phyloP scores from a whole-genome alignment of 2,329 filamentous ascomycete species.

The Xylaria digitata region DNA sequence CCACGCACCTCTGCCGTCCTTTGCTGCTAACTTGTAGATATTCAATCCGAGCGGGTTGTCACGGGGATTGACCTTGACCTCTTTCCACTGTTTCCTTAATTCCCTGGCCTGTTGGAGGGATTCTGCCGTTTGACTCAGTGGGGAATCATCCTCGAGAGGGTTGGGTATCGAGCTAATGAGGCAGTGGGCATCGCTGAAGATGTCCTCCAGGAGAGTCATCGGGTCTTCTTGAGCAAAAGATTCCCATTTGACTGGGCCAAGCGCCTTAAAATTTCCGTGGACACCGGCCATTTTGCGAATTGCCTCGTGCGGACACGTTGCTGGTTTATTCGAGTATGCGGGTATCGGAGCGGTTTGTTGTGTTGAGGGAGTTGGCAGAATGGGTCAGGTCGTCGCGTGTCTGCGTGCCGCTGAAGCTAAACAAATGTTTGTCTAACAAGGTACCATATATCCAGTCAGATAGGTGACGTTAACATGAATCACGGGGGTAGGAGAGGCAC shows the following conservation, averaged over 20 bases:
- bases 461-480: no score
- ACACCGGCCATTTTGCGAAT: slow-evolving; percentile 38
- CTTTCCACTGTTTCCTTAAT: slow-evolving; percentile 89
- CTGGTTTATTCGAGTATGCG: not conserved
- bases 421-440: no score
- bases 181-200: slow-evolving; percentile 75
- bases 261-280: slow-evolving; percentile 64
- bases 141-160: slow-evolving; percentile 54
- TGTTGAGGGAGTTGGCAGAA: not conserved
- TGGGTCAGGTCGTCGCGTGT: not conserved
- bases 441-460: no score
- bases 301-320: not conserved
- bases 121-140: slow-evolving; percentile 59
- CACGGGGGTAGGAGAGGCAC: no score
- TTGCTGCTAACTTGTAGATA: slow-evolving; percentile 82
- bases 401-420: no score
- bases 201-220: slow-evolving; percentile 64
- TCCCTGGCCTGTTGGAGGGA: slow-evolving; percentile 64
- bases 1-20: slow-evolving; percentile 88
- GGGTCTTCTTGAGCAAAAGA: slow-evolving; percentile 58
- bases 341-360: not conserved
- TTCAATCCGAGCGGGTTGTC: slow-evolving; percentile 81
- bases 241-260: slow-evolving; percentile 64
- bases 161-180: slow-evolving; percentile 82
- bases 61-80: slow-evolving; percentile 75